phyloP scores from a whole-genome alignment of 164 flowering plant species.

The Warburgia ugandensis region DNA sequence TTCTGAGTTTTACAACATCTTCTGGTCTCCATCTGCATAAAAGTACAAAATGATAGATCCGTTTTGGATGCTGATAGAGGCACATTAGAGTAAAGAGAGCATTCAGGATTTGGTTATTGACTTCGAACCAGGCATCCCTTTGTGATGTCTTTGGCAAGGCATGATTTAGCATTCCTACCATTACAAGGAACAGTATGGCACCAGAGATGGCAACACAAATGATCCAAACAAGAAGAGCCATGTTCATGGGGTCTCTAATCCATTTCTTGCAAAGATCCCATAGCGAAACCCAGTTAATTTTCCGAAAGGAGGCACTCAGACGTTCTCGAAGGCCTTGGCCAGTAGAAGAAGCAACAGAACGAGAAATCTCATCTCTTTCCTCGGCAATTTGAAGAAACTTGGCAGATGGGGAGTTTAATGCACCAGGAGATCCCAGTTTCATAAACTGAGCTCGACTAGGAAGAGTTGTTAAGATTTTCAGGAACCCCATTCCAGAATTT shows the following conservation, averaged over 20 bases:
- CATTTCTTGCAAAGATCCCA: slow-evolving; percentile 49
- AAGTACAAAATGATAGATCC: slow-evolving; percentile 68
- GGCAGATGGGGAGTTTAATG: slow-evolving; percentile 42
- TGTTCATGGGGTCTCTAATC: slow-evolving; percentile 70
- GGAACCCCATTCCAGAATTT: slow-evolving; percentile 11
- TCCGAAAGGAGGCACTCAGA: slow-evolving; percentile 30
- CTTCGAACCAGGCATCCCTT: slow-evolving; percentile 85
- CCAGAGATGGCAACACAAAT: slow-evolving; percentile 66
- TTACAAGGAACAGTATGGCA: slow-evolving; percentile 73
- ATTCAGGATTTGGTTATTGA: slow-evolving; percentile 86
- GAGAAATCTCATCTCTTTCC: slow-evolving; percentile 57
- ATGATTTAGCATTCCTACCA: slow-evolving; percentile 78
- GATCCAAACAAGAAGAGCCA: slow-evolving; percentile 77
- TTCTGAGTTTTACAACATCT: slow-evolving; percentile 59
- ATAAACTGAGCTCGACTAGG: slow-evolving; percentile 14
- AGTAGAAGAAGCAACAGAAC: slow-evolving; percentile 42
- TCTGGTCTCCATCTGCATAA: slow-evolving; percentile 63
- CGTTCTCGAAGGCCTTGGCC: slow-evolving; percentile 34
- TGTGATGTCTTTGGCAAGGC: slow-evolving; percentile 52
- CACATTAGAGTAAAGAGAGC: slow-evolving; percentile 94
- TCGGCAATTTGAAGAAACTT: slow-evolving; percentile 44
- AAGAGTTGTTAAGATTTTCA: slow-evolving; percentile 1
- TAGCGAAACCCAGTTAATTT: slow-evolving; percentile 51
- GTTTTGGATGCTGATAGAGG: slow-evolving; percentile 80
- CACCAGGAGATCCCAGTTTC: slow-evolving; percentile 25